Evolutionary conservation across 192 early-diverging fungal species (phyloP).

Genomic region (Bifiguratus adelaidae): DNA sequence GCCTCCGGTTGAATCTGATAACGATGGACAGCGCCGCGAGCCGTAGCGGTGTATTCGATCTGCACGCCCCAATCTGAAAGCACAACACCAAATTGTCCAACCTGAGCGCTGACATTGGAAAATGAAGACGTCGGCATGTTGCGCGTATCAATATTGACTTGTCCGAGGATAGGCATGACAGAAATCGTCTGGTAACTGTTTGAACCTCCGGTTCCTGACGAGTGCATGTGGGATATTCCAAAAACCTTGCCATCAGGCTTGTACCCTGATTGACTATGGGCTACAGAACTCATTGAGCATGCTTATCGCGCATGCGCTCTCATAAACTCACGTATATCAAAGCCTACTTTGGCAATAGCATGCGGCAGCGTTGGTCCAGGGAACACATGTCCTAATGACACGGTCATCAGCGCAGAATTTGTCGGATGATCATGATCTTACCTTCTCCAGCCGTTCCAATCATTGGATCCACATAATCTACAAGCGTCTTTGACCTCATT

Average conservation of each 20-base stretch:
- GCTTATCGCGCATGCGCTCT: background rate
- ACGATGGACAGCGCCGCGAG: background rate
- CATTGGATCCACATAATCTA: too few relatives aligned
- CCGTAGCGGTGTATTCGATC: background rate
- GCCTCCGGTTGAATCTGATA: background rate
- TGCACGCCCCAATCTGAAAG: background rate
- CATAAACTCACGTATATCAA: slow-evolving; percentile 5
- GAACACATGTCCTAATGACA: slow-evolving; percentile 5
- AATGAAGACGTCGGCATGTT: background rate
- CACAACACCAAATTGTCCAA: background rate
- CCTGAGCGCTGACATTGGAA: background rate
- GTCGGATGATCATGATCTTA: too few relatives aligned
- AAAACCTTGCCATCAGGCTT: background rate
- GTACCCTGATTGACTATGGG: slow-evolving; percentile 15
- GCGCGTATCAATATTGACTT: background rate
- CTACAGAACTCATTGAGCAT: background rate
- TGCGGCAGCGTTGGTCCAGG: slow-evolving; percentile 15
- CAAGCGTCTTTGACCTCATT: too few relatives aligned
- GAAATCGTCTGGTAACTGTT: background rate
- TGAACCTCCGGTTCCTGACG: background rate
- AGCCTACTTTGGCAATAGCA: slow-evolving; percentile 20
- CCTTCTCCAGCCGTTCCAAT: too few relatives aligned
- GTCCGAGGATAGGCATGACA: background rate
- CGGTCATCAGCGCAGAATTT: too few relatives aligned
- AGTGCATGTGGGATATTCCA: slow-evolving; percentile 18